These are phyloP conservation scores for Ceratobasidium sp. DNA, from an alignment of 1,284 basidiomycete genomes.

Conservation along the genomic window DNA sequence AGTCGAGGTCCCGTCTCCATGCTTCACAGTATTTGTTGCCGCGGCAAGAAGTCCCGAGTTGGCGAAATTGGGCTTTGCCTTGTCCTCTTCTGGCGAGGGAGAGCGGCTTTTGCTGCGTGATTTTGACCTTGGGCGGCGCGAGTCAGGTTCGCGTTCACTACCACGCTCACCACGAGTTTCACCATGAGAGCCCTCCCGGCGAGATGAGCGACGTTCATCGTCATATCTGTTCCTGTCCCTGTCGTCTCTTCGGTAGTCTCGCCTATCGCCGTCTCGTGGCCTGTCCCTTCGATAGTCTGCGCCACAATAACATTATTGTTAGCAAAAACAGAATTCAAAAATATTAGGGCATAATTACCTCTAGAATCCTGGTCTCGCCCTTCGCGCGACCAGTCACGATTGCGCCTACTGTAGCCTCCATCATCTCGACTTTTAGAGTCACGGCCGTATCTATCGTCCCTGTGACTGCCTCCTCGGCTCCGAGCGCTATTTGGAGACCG, in stretches of 20 bases:
- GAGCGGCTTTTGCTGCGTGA: slow-evolving; percentile 42
- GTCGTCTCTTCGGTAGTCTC: slow-evolving; percentile 49
- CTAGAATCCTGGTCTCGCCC: no score
- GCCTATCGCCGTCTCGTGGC: slow-evolving; percentile 48
- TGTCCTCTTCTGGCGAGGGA: slow-evolving; percentile 56
- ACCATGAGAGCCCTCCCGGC: slow-evolving; percentile 8
- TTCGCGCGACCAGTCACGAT: no score
- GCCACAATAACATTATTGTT: no score
- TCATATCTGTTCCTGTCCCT: slow-evolving; percentile 52
- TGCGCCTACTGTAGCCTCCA: neutral
- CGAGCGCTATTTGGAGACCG: slow-evolving; percentile 17
- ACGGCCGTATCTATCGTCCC: slow-evolving; percentile 23
- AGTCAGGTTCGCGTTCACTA: slow-evolving; percentile 35
- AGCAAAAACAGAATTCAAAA: no score
- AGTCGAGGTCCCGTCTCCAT: slow-evolving; percentile 76
- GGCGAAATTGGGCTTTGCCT: slow-evolving; percentile 85
- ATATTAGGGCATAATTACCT: no score
- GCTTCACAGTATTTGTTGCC: slow-evolving; percentile 87
- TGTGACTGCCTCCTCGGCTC: neutral
- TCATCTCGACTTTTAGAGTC: neutral
- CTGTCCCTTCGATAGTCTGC: slow-evolving; percentile 5
- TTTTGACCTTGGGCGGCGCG: slow-evolving; percentile 11
- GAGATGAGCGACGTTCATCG: slow-evolving; percentile 51
- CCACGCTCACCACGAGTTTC: slow-evolving; percentile 2
- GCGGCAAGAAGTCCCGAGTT: slow-evolving; percentile 92